These are phyloP conservation scores for Xerophyta viscosa DNA, from an alignment of 106 monocot genomes.

Conservation along the genomic window DNA sequence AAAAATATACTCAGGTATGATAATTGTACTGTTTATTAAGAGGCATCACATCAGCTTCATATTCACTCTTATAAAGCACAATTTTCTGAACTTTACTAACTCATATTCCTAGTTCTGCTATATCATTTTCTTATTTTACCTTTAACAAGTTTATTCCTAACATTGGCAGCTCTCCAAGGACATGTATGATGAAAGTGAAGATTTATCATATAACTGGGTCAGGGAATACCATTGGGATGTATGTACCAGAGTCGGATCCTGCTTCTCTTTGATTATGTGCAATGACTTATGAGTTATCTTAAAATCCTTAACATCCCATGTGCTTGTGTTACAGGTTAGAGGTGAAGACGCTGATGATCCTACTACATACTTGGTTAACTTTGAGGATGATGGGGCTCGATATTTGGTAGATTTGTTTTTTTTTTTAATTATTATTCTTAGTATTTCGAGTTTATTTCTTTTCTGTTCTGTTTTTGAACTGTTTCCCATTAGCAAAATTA, in stretches of 20 bases:
- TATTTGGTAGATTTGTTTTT: conserved; percentile 61
- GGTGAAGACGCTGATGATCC: conserved; percentile 81
- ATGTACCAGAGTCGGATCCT: conserved; percentile 16
- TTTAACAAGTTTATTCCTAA: background rate
- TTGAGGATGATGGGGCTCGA: conserved; percentile 61
- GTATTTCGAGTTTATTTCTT: no score
- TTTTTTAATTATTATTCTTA: no score
- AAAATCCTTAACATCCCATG: background rate
- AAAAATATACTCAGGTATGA: no score
- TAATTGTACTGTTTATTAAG: no score
- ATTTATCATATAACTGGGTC: conserved; percentile 71
- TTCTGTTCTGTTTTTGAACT: no score
- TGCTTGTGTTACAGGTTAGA: conserved; percentile 42
- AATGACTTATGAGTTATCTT: background rate
- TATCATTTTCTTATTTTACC: no score
- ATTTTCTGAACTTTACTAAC: no score
- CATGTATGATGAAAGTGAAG: conserved; percentile 79
- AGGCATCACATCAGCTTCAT: no score
- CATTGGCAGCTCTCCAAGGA: conserved; percentile 66
- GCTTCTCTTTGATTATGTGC: background rate
- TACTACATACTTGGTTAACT: conserved; percentile 79
- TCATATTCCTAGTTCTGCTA: no score
- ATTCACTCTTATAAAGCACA: no score
- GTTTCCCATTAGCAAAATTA: no score
- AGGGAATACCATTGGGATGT: conserved; percentile 97